Evolutionary conservation across 768 basidiomycete genomes (phyloP), one percentile per base, ranked within the genome.

Genomic region (Russula sp.): DNA sequence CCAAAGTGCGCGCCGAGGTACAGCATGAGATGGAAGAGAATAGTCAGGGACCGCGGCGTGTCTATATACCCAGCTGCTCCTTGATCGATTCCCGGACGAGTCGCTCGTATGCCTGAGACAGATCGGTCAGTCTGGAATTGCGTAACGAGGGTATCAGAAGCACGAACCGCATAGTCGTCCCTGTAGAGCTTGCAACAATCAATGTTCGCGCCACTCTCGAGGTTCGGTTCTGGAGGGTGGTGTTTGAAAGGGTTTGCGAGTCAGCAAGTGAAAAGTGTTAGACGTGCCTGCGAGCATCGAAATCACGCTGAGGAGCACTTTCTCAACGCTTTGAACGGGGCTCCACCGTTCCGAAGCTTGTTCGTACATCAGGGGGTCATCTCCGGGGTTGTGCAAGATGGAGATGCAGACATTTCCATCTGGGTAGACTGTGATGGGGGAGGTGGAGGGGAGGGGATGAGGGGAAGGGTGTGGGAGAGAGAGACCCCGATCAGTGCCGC

Each of bases 381-480:
- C 91, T 9, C 90, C 91, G 0, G 95, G 97, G 0, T 93, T 88
- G 71, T 99, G 97, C 25, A 99, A 76, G 70, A 99, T 99, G 0
- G 95, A 98, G 69, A 99, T 98, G 78, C 97, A 99, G 54, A 99
- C 96, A 53, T 83, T 95, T 22, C 97, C 97, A 69, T 95, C 93
- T 2, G 94, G 79, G 74, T 99, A 99, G 68, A 98, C 95, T 98
- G 72, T 29, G 25, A 29, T 29, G 34, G 22, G 34, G 14, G 0
- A 25, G 18, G 14, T n/a, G 7, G 20, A 43, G 16, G 42, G n/a
- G 16, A 42, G 14, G 25, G 5, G 0, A 6, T 4, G 29, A 48
- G 18, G 16, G 18, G 22, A 13, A 46, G 25, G 25, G 25, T 1
- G 25, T 3, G 18, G 16, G 18, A 10, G 11, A 46, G 11, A 11